Base-by-base conservation (phyloP, 495 filamentous ascomycete species). In the Zalerion maritima region DNA sequence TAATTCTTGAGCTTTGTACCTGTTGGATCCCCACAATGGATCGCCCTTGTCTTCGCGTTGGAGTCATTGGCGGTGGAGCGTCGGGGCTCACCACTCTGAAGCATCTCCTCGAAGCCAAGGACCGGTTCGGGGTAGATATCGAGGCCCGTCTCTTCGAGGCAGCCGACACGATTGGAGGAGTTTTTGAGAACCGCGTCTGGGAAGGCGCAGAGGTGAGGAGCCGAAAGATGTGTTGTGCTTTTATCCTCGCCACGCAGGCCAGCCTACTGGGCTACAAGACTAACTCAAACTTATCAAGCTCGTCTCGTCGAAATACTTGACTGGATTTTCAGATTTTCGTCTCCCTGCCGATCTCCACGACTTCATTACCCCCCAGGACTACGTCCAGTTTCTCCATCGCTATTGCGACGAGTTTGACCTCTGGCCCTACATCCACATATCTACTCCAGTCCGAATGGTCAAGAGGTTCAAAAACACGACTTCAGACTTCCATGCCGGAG, bases 321-420 rank as follows among this genome's bases (percentile, higher is more conserved):
- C 49, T 11, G 36, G 43, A 20, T 55, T 55, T 31, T 51, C 47
- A 10, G 50, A 55, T 26, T 55, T 44, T 24, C 43, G 50, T 21
- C 41, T 31, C 16, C 15, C 22, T 4, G 15, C 37, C 4, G 34
- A 46, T 12, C 36, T 37, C 24, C 38, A 41, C 1, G 48, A 55
- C 25, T 55, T 55, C 26, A 28, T 55, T 14, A 39, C 38, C 15
- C 38, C 43, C 8, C 32, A 22, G 6, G 31, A 36, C 13, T 55
- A 47, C 29, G 31, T 43, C 14, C 26, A 45, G 17, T 55, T 52
- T 19, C 46, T 55, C 7, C 42, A 56, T 19, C 47, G 52, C 2
- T 64, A 64, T 34, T 43, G 41, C 23, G 51, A 41, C 5, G 34
- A 49, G 15, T 64, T 64, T 24, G 29, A 47, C 6, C 41, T 63